A percentile compares a stretch with the other conserved stretches of the same genome.
Evolutionary conservation across 805 yeast genomes (phyloP).

Genomic region (Lipomyces lipofer): DNA sequence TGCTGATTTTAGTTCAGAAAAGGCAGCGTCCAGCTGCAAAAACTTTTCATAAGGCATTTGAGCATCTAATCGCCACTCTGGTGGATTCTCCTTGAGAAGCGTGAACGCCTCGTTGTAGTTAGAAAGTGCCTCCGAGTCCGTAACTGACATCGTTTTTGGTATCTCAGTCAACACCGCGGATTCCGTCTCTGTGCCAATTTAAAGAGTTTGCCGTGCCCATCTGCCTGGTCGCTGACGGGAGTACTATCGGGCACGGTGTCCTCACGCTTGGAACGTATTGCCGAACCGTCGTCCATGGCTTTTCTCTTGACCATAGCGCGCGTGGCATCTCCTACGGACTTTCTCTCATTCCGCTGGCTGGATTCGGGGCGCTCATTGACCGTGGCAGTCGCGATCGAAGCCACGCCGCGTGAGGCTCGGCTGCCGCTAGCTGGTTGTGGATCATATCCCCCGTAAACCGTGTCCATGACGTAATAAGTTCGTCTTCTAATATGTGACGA

Average conservation of each 20-base stretch:
- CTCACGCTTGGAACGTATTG: too few relatives aligned
- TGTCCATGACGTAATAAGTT: background rate
- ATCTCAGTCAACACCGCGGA: background rate
- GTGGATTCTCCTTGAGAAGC: background rate
- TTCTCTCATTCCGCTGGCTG: background rate
- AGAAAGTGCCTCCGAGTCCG: background rate
- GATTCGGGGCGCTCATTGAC: background rate
- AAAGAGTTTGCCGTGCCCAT: too few relatives aligned
- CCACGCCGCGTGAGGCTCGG: constrained; percentile 2
- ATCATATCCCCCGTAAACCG: background rate
- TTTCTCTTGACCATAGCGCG: too few relatives aligned
- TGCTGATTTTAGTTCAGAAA: too few relatives aligned
- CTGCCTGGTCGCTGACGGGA: too few relatives aligned
- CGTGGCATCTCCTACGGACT: background rate
- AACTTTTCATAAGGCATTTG: constrained; percentile 1
- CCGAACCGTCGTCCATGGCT: too few relatives aligned
- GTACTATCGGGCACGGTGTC: too few relatives aligned
- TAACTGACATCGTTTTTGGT: background rate
- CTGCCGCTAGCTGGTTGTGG: background rate
- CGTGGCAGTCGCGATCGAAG: background rate
- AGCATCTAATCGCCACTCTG: constrained; percentile 1
- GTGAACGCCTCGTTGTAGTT: background rate
- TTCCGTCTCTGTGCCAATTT: too few relatives aligned
- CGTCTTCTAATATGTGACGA: background rate
- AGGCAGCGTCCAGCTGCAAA: background rate